Conservation (phyloP, 495 filamentous ascomycete species). For the Hypomontagnella submonticulosa region DNA sequence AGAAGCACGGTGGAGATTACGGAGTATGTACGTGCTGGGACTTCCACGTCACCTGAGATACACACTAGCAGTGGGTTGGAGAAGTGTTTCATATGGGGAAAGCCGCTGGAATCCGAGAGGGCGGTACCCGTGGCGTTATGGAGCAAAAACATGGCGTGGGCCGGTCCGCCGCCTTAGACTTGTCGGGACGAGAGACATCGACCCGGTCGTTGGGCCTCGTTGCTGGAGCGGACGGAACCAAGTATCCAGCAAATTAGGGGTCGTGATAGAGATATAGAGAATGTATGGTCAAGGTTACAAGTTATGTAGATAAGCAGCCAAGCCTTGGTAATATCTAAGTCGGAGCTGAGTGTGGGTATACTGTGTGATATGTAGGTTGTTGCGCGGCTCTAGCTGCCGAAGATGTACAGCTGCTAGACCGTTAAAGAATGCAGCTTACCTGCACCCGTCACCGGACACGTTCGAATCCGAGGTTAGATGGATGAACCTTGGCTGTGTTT, state of each 20-base stretch:
- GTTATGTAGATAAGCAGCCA: neutral
- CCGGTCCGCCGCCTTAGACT: slow-evolving; percentile 1
- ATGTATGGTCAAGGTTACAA: neutral
- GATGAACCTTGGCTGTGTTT: neutral
- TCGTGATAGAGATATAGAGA: neutral
- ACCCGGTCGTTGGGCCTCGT: neutral
- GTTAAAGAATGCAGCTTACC: slow-evolving; percentile 15
- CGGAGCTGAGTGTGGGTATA: neutral
- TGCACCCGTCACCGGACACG: neutral
- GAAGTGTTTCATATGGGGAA: neutral
- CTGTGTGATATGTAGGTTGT: no score
- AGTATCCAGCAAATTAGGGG: neutral
- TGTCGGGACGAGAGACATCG: slow-evolving; percentile 4
- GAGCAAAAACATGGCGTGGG: slow-evolving; percentile 1
- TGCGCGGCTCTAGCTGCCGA: neutral
- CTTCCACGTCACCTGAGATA: no score
- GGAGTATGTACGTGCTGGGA: no score
- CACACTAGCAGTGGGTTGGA: no score
- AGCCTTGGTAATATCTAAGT: neutral
- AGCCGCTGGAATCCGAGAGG: slow-evolving; percentile 8
- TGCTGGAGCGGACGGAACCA: neutral
- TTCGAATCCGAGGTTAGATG: neutral
- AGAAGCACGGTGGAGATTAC: no score
- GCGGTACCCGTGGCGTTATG: slow-evolving; percentile 3
- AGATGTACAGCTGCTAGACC: neutral